These are phyloP conservation scores for Penicillium soppii DNA, from an alignment of 495 filamentous ascomycete genomes.

Conservation along the genomic window DNA sequence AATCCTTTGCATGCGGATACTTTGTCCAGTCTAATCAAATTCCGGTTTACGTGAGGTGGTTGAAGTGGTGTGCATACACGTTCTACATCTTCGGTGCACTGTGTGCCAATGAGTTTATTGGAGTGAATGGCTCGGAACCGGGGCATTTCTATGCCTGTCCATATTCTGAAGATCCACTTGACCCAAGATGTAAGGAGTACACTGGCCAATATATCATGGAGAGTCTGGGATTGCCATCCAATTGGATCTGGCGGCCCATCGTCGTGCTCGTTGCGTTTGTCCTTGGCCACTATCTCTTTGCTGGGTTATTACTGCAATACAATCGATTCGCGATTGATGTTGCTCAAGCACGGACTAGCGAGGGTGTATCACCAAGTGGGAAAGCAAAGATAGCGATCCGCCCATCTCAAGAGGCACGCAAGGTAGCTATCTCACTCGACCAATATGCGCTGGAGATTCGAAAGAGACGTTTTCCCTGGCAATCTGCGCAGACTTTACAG, in stretches of 20 bases:
- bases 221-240: slow-evolving; percentile 58
- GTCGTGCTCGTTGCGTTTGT: slow-evolving; percentile 57
- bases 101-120: slow-evolving; percentile 66
- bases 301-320: slow-evolving; percentile 57
- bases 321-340: slow-evolving; percentile 60
- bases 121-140: slow-evolving; percentile 29
- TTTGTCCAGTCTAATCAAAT: slow-evolving; percentile 71
- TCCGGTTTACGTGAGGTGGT: slow-evolving; percentile 70
- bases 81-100: slow-evolving; percentile 70
- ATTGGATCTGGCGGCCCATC: slow-evolving; percentile 65
- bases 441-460: slow-evolving; percentile 61
- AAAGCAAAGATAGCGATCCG: slow-evolving; percentile 59
- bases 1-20: slow-evolving; percentile 68
- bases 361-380: slow-evolving; percentile 55
- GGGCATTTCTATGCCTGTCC: slow-evolving; percentile 69
- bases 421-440: slow-evolving; percentile 59
- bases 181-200: slow-evolving; percentile 64
- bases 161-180: slow-evolving; percentile 48
- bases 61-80: slow-evolving; percentile 56
- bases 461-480: slow-evolving; percentile 49
- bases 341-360: slow-evolving; percentile 51
- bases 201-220: slow-evolving; percentile 66
- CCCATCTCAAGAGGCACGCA: slow-evolving; percentile 51
- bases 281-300: slow-evolving; percentile 54
- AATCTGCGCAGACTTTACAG: slow-evolving; percentile 44